These are phyloP conservation scores for Phallus indusiatus DNA, from an alignment of 768 basidiomycete species.

Conservation along the genomic window DNA sequence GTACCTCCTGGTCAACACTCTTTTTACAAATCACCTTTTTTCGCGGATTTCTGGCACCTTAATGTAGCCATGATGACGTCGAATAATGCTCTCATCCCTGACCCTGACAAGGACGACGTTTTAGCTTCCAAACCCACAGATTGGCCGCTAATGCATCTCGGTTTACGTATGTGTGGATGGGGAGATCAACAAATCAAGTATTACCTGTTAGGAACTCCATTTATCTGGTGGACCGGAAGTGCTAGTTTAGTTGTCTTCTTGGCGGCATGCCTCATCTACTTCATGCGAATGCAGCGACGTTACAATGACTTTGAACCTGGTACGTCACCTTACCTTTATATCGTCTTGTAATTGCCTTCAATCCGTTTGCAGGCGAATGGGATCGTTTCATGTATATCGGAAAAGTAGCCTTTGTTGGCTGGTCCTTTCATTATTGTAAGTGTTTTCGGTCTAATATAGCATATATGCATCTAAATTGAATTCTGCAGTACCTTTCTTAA, in stretches of 20 bases:
- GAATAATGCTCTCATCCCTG: constrained; percentile 94
- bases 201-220: constrained; percentile 86
- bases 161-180: constrained; percentile 98
- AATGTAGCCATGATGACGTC: constrained; percentile 99
- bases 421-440: constrained; percentile 85
- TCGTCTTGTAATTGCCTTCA: constrained; percentile 3
- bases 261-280: constrained; percentile 50
- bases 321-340: constrained; percentile 28
- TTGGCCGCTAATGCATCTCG: constrained; percentile 88
- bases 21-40: constrained; percentile 83
- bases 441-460: constrained; percentile 5
- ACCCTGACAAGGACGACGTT: constrained; percentile 98
- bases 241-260: constrained; percentile 51
- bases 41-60: constrained; percentile 96
- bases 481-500: constrained; percentile 77
- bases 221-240: constrained; percentile 84
- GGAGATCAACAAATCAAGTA: constrained; percentile 80
- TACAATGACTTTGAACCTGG: constrained; percentile 87
- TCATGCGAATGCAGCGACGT: constrained; percentile 78
- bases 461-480: constrained; percentile 4
- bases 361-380: constrained; percentile 60
- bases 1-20: constrained; percentile 79
- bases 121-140: constrained; percentile 87
- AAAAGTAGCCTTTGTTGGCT: constrained; percentile 86
- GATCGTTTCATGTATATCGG: constrained; percentile 89